Conservation (phyloP, 1,284 basidiomycete genomes). For the Flammula alnicola region DNA sequence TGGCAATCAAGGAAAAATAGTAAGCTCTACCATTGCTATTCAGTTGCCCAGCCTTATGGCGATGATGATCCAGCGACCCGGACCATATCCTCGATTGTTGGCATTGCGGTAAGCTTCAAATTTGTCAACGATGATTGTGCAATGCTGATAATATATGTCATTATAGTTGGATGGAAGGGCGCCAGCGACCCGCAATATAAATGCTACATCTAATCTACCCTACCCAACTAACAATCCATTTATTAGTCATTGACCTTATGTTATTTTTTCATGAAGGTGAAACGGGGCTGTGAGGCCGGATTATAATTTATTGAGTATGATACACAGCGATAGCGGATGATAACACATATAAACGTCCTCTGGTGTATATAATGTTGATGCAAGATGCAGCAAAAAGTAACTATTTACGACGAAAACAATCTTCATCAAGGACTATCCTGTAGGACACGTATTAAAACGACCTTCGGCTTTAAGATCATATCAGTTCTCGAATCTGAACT, state of each 20-base stretch:
- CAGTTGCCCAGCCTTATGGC: background rate
- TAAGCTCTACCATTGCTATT: slow-evolving; percentile 31
- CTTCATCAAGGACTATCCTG: background rate
- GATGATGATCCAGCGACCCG: slow-evolving; percentile 49
- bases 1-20: slow-evolving; percentile 61
- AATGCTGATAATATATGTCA: background rate
- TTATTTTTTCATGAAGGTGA: background rate
- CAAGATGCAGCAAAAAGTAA: no score
- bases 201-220: slow-evolving; percentile 20
- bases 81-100: slow-evolving; percentile 58
- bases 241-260: background rate
- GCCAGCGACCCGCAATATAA: slow-evolving; percentile 14
- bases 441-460: slow-evolving; percentile 6
- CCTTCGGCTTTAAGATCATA: slow-evolving; percentile 18
- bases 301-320: no score
- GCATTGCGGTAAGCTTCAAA: slow-evolving; percentile 54
- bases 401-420: no score
- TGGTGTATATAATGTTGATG: no score
- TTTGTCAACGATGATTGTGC: background rate
- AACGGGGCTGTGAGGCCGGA: background rate
- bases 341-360: no score
- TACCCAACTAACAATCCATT: background rate
- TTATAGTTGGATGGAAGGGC: slow-evolving; percentile 38
- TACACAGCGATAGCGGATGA: no score
- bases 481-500: no score